Evolutionary conservation across 2,329 filamentous ascomycete species (phyloP).

Genomic region (Nemania serpens): DNA sequence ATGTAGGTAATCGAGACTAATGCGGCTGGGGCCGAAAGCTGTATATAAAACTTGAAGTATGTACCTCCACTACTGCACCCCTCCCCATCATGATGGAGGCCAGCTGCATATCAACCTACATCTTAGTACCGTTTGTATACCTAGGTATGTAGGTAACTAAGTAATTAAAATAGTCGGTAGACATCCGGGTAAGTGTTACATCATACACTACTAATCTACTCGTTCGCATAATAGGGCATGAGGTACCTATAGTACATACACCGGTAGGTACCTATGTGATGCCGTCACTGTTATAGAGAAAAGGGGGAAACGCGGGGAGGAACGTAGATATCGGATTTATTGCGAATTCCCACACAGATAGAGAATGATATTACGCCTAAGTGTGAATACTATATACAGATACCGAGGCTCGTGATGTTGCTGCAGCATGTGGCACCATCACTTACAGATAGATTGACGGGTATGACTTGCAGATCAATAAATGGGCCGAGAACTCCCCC

Average conservation of each 20-base stretch:
- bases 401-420: conserved; percentile 19
- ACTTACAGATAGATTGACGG: background rate
- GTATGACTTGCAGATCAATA: conserved; percentile 6
- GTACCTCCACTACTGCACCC: no score
- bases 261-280: no score
- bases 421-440: conserved; percentile 21
- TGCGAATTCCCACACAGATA: background rate
- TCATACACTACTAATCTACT: no score
- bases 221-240: no score
- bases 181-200: no score
- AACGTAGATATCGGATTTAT: background rate
- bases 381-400: background rate
- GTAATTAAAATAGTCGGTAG: no score
- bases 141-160: no score
- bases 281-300: no score
- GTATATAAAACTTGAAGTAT: background rate
- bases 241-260: no score
- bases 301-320: no score
- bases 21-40: background rate
- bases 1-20: background rate
- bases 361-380: background rate
- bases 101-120: background rate
- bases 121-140: no score
- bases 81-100: conserved; percentile 14
- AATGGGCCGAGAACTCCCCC: background rate